phyloP scores from a whole-genome alignment of 192 early-diverging fungal genomes.

The Backusella circina region DNA sequence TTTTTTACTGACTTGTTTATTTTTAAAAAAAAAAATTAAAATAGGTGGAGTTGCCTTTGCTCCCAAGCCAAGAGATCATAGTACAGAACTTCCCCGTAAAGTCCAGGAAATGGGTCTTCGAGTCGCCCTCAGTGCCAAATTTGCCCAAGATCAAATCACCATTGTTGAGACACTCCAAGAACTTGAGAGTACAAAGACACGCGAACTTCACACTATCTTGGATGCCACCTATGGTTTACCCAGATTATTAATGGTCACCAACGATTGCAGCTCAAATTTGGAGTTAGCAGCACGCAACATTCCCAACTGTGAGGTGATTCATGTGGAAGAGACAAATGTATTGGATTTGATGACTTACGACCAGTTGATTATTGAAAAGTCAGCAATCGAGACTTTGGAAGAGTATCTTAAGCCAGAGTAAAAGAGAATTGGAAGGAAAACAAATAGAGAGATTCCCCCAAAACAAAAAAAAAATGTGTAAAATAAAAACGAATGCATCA shows the following conservation, averaged over 20 bases:
- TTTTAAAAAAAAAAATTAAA: not conserved
- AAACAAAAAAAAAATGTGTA: not conserved
- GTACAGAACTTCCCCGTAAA: slow-evolving; percentile 80
- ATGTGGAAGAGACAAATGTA: slow-evolving; percentile 63
- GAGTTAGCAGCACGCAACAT: slow-evolving; percentile 62
- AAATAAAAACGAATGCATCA: not conserved
- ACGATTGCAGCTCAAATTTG: slow-evolving; percentile 41
- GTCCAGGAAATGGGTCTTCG: slow-evolving; percentile 84
- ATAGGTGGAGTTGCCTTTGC: slow-evolving; percentile 80
- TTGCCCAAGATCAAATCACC: slow-evolving; percentile 81
- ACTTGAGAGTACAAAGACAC: slow-evolving; percentile 52
- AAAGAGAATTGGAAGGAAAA: not conserved
- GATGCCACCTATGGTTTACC: slow-evolving; percentile 38
- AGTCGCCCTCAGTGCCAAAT: slow-evolving; percentile 84
- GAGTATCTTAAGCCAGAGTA: slow-evolving; percentile 40
- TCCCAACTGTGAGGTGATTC: slow-evolving; percentile 52
- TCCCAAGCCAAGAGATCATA: slow-evolving; percentile 83
- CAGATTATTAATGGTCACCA: slow-evolving; percentile 39
- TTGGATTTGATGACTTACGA: slow-evolving; percentile 65
- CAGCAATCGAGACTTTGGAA: slow-evolving; percentile 60
- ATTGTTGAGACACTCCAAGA: slow-evolving; percentile 69
- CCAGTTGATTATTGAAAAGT: slow-evolving; percentile 62
- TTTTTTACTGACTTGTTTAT: too few relatives aligned
- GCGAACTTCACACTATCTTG: slow-evolving; percentile 43
- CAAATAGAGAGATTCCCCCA: not conserved